Conservation (phyloP, 2,329 filamentous ascomycete species). For the Periconia digitata region DNA sequence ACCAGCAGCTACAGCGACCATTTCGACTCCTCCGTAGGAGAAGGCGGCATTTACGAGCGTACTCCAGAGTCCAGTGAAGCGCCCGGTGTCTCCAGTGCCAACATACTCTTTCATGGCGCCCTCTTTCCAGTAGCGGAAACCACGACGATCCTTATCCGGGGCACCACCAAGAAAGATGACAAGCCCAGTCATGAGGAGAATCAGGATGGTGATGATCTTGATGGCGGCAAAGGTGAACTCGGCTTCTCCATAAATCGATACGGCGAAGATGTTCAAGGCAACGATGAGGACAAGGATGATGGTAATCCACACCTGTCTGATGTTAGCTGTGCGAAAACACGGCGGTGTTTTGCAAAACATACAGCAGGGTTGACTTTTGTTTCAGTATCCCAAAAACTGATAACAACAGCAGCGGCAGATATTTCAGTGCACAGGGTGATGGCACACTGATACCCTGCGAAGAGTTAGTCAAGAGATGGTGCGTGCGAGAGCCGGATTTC, state of each 20-base stretch:
- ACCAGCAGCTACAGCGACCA: constrained; percentile 42
- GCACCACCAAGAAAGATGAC: constrained; percentile 42
- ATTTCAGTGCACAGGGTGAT: constrained; percentile 42
- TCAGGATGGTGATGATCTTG: constrained; percentile 47
- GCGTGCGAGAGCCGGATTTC: background rate
- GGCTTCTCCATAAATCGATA: constrained; percentile 48
- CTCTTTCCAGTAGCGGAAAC: constrained; percentile 70
- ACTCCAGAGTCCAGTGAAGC: constrained; percentile 62
- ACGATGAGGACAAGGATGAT: constrained; percentile 40
- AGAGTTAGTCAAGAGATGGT: constrained; percentile 4
- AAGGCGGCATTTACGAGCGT: constrained; percentile 58
- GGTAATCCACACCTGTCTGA: constrained; percentile 40
- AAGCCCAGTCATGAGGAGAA: constrained; percentile 31
- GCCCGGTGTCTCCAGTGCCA: constrained; percentile 60
- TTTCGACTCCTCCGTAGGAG: constrained; percentile 40
- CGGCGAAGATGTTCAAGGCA: constrained; percentile 38
- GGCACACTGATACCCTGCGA: constrained; percentile 35
- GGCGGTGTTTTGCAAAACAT: too few species aligned
- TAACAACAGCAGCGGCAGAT: constrained; percentile 36
- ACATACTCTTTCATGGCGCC: constrained; percentile 54
- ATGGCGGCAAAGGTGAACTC: constrained; percentile 53
- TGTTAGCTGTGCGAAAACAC: too few species aligned
- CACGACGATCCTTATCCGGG: constrained; percentile 42
- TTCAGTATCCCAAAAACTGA: constrained; percentile 38
- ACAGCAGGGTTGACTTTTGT: constrained; percentile 30